Evolutionary conservation across 163 green algal genomes (phyloP), one percentile per base, ranked within the genome.

Genomic region (Chloromonas sp.): DNA sequence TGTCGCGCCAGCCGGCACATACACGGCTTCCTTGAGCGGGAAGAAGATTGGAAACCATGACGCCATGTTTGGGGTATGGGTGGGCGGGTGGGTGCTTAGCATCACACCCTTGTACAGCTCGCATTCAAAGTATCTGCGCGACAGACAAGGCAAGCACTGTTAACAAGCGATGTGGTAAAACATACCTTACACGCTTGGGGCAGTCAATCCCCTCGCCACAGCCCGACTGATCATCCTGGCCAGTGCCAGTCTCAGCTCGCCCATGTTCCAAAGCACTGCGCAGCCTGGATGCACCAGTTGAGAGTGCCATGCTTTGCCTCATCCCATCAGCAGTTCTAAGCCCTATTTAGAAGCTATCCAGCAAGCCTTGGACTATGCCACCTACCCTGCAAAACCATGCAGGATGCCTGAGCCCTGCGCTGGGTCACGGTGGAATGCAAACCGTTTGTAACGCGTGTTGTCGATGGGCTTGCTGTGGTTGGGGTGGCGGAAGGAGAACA

Each of bases 11-110:
- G 91, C 83, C 1, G 92, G 86, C 81, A 96, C 83, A 58, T 93
- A 88, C 60, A 98, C 89, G 1, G 96, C 95, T 61, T 94, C 84
- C 11, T 87, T 80, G 59, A 98, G 81, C 2, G 96, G 96, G 86
- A 98, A 98, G 89, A 94, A 98, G 86, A 98, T 98, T 61, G 96
- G 95, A 89, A 98, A 98, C 96, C 96, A 99, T 86, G 83, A 94
- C 90, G 94, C 94, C 97, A 99, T 99, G 89, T 94, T 92, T 61
- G 93, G 92, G 2, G 96, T 99, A 90, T 98, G 97, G 0, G 90
- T 97, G 58, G 89, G 82, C 0, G 96, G 97, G 83, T 97, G 91
- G n/a, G 95, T 99, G 87, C 92, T 96, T 3, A 99, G 93, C 82
- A 89, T 85, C 58, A 98, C 94, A 79, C 93, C 89, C 36, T 87